A percentile compares a stretch with the other conserved stretches of the same genome.
Evolutionary conservation across 768 basidiomycete genomes (phyloP).

Genomic region (Podaxis mareebaensis): DNA sequence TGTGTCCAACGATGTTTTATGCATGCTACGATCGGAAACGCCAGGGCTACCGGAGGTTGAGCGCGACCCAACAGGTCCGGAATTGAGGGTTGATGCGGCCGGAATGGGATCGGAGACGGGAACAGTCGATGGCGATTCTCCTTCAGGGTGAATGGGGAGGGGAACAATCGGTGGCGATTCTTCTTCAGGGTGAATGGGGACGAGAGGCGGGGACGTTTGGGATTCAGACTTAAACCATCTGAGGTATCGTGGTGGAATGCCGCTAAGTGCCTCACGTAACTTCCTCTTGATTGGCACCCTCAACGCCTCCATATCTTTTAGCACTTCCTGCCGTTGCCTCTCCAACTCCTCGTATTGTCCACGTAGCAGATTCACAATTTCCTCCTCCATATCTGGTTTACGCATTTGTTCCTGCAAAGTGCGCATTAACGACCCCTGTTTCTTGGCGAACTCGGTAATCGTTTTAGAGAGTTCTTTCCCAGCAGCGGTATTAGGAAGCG

Average conservation of each 20-base stretch:
- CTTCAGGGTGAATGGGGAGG: not conserved
- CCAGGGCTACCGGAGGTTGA: too few species aligned
- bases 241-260: conserved; percentile 1
- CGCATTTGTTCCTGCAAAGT: conserved; percentile 9
- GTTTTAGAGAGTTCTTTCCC: conserved; percentile 25
- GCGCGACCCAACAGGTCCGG: too few species aligned
- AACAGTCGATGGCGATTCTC: not conserved
- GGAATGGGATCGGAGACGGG: too few species aligned
- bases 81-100: too few species aligned
- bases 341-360: conserved; percentile 4
- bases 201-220: not conserved
- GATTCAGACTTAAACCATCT: not conserved
- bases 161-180: not conserved
- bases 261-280: not conserved
- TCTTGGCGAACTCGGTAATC: conserved; percentile 26
- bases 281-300: not conserved
- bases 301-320: conserved; percentile 1
- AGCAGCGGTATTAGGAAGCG: conserved; percentile 26
- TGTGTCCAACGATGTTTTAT: too few species aligned
- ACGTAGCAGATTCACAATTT: not conserved
- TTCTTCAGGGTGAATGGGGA: not conserved
- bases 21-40: too few species aligned
- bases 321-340: not conserved
- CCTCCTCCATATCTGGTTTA: not conserved
- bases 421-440: conserved; percentile 23